Base-by-base conservation (phyloP, 371 early-diverging fungal species). In the Phascolomyces articulosus region DNA sequence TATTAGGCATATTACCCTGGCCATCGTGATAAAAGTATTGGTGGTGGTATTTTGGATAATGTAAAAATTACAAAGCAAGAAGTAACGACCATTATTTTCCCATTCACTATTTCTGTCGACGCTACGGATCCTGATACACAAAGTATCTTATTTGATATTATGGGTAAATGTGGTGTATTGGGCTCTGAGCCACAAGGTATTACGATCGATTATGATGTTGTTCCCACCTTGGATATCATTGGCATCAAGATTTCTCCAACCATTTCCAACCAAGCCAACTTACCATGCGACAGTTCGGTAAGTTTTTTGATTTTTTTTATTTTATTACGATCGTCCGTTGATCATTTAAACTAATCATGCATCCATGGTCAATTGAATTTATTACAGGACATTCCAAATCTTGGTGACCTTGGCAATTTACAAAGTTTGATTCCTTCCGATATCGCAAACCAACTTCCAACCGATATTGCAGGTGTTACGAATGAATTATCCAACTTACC, bases 1-100 rank as follows among this genome's bases (percentile, higher is more conserved):
- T n/a, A n/a, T 55, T 73, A 87, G 87, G 87, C 85, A 10, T 87
- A 78, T 64, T 87, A 87, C 51, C 87, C 87, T n/a, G 54, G 68
- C 21, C 48, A 77, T 60, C 68, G 70, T 13, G 63, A 69, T 58
- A 69, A 74, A 2, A 67, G 68, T 23, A 72, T 87, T 54, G 87
- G 87, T 21, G 84, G 85, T 20, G 87, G 87, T 15, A 61, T 69
- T 16, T 40, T 80, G 16, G 61, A 71, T 27, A 49, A 85, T 28
- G 77, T 80, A 28, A 66, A 78, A n/a, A 85, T 87, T 60, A 63
- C 63, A 7, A 70, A 71, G 11, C 65, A 84, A 26, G 74, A 71
- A 0, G 67, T 68, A 13, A 80, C 75, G 29, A 70, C 67, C 28
- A 75, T 87, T 51, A 65, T 63, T 4, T 87, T 87, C 61, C 85